Base-by-base conservation (phyloP, 208 protist species). In the Trypanosoma theileri region DNA sequence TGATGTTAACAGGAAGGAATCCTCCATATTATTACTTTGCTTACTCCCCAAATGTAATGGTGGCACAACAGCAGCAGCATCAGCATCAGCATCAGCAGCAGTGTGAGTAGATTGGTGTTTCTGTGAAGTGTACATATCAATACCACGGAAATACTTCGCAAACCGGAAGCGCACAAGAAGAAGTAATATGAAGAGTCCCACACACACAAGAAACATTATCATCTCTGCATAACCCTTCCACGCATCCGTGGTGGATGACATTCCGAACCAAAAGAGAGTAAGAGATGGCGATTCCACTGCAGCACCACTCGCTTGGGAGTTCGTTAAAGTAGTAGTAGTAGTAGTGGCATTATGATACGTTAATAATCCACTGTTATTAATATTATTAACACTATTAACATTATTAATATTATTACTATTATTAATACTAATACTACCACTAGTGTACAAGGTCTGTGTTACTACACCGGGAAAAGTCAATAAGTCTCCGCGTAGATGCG, bases 81-180 rank as follows among this genome's bases (percentile, higher is more conserved):
- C 12, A 45, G 6, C 12, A 45, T 45, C 12, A 45, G 6, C 12
- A 54, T 10, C 16, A 54, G 7, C 16, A 56, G 51, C 1, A 48
- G 44, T 14, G 16, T 48, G 10, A 48, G 1, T n/a, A 3, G 9
- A 3, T 14, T 48, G 44, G 16, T 2, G 11, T 48, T 46, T 12
- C 53, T 48, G 52, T 40, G 13, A 6, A 19, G 22, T 24, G 13
- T 48, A 22, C 28, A 54, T 41, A 11, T 69, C 59, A 50, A 76
- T 41, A 22, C 28, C 51, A 3, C 40, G 9, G 22, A 53, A 70
- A 26, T 79, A 79, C 19, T 79, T 74, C 44, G 24, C 16, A 57
- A 70, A 79, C 0, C 52, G 48, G 19, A 58, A 11, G 12, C 48
- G 52, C 13, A 79, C 26, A 59, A 70, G 17, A 26, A 53, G 26